phyloP scores from a whole-genome alignment of 257 asterid genomes.

The Ballota nigra region DNA sequence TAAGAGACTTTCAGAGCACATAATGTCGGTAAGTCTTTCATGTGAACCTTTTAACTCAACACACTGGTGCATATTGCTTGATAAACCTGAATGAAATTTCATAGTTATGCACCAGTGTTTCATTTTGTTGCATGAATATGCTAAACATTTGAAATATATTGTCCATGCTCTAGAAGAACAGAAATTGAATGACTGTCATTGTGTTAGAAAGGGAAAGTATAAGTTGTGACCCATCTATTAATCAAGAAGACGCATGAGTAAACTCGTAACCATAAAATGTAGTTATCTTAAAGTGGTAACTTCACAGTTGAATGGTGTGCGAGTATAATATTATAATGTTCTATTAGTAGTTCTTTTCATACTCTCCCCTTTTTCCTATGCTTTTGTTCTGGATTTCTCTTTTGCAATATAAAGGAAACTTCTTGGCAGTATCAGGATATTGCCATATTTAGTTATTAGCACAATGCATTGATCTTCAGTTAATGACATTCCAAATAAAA shows the following conservation, averaged over 20 bases:
- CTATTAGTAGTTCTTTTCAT: slow-evolving; percentile 3
- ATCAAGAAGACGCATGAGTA: background rate
- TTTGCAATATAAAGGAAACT: slow-evolving; percentile 10
- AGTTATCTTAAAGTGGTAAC: slow-evolving; percentile 8
- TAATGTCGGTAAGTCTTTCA: slow-evolving; percentile 89
- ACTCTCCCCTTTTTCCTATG: background rate
- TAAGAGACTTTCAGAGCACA: slow-evolving; percentile 94
- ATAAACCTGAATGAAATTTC: background rate
- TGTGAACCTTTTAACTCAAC: no score
- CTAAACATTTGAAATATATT: slow-evolving; percentile 12
- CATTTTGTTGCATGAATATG: background rate
- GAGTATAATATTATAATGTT: background rate
- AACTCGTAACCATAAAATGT: background rate
- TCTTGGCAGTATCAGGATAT: slow-evolving; percentile 15
- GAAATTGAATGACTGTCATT: background rate
- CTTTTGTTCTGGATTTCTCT: no score
- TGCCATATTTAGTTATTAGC: background rate
- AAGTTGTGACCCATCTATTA: background rate
- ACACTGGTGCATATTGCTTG: slow-evolving; percentile 22
- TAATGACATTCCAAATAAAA: slow-evolving; percentile 15
- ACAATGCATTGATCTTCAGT: slow-evolving; percentile 16
- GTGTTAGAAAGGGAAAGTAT: background rate
- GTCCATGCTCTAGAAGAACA: slow-evolving; percentile 13
- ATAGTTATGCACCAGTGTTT: background rate
- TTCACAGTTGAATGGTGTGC: slow-evolving; percentile 9